Conservation (phyloP, 192 early-diverging fungal genomes). For the Linnemannia exigua region DNA sequence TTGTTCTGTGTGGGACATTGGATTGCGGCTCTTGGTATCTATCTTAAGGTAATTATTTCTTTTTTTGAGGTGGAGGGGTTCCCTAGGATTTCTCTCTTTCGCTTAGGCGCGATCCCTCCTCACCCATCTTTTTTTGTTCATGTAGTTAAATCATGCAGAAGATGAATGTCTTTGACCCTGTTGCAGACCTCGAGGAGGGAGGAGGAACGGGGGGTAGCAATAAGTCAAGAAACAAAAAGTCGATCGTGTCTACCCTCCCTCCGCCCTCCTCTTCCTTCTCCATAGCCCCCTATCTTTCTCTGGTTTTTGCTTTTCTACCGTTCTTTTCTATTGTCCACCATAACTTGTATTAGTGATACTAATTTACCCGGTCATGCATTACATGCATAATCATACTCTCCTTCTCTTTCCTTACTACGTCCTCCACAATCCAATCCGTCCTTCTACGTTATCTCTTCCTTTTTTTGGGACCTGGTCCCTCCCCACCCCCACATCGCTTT, state of each 20-base stretch:
- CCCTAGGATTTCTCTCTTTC: too few relatives aligned
- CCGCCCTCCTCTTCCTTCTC: not conserved
- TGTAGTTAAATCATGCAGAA: not conserved
- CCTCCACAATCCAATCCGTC: too few relatives aligned
- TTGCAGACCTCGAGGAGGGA: not conserved
- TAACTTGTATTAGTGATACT: not conserved
- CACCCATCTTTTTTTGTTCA: too few relatives aligned
- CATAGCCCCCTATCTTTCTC: not conserved
- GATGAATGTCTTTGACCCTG: not conserved
- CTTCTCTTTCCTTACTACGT: not conserved
- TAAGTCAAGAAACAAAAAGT: not conserved
- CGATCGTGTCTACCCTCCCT: not conserved
- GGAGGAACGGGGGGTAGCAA: not conserved
- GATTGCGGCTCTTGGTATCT: constrained; percentile 65
- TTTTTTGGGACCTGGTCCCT: not conserved
- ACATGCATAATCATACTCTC: not conserved
- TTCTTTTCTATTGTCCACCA: not conserved
- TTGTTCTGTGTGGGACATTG: constrained; percentile 68
- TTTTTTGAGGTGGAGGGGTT: not conserved
- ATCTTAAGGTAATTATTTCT: constrained; percentile 52
- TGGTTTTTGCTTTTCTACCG: not conserved
- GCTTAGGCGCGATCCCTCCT: too few relatives aligned
- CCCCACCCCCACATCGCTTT: not conserved
- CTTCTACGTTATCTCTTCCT: not conserved
- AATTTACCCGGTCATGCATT: not conserved